A percentile compares a stretch with the other conserved stretches of the same genome.
These are phyloP conservation scores for Stemphylium beticola DNA, from an alignment of 2,329 filamentous ascomycete genomes.

Conservation along the genomic window DNA sequence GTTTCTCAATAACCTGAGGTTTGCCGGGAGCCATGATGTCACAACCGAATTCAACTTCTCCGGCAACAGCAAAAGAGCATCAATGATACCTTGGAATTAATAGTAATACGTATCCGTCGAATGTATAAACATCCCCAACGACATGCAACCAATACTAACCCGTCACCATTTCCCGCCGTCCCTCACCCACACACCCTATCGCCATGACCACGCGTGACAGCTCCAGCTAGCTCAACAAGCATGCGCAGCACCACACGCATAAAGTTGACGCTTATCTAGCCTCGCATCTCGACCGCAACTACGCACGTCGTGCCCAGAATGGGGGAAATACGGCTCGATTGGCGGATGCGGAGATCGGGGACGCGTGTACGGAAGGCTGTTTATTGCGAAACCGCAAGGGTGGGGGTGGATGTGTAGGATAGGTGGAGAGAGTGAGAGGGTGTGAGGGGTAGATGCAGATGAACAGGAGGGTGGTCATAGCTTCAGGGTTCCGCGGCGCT, in stretches of 20 bases:
- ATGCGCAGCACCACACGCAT: conserved; percentile 5
- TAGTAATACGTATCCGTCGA: background rate
- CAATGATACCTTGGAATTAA: no score
- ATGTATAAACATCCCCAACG: conserved; percentile 7
- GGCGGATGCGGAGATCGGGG: conserved; percentile 1
- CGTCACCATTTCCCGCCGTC: conserved; percentile 22
- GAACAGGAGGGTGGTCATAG: conserved; percentile 5
- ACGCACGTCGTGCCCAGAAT: conserved; percentile 5
- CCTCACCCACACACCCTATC: conserved; percentile 31
- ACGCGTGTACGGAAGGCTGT: conserved; percentile 14
- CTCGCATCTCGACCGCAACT: background rate
- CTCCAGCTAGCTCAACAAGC: conserved; percentile 7
- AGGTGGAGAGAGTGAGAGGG: background rate
- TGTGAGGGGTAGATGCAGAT: conserved; percentile 12
- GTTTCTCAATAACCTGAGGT: conserved; percentile 36
- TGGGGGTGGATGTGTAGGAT: conserved; percentile 24
- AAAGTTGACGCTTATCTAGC: conserved; percentile 21
- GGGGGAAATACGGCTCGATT: conserved; percentile 16
- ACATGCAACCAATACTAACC: conserved; percentile 1
- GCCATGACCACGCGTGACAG: conserved; percentile 16
- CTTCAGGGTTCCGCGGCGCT: background rate
- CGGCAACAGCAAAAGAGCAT: background rate
- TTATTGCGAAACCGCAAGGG: conserved; percentile 21
- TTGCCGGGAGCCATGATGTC: conserved; percentile 36
- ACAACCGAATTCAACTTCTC: conserved; percentile 4